Evolutionary conservation across 2,329 filamentous ascomycete species (phyloP).

Genomic region (Botryotinia convoluta): DNA sequence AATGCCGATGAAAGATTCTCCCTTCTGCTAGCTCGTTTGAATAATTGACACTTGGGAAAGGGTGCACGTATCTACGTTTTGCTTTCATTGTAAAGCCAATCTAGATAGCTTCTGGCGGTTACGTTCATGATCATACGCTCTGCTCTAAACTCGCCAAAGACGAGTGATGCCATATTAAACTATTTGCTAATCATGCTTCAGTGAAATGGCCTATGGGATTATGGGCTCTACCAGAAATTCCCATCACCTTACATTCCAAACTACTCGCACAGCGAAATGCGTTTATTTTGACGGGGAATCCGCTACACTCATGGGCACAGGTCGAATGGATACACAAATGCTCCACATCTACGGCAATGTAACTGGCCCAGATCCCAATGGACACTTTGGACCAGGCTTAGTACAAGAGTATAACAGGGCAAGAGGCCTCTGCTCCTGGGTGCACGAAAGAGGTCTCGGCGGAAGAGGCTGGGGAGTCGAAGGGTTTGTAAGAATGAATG

Average conservation of each 20-base stretch:
- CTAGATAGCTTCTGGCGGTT: not conserved
- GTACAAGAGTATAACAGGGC: conserved; percentile 49
- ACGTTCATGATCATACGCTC: not conserved
- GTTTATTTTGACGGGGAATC: conserved; percentile 53
- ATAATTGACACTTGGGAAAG: too few relatives aligned
- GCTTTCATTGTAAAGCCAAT: too few relatives aligned
- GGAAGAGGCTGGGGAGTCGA: conserved; percentile 49
- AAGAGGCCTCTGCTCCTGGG: conserved; percentile 47
- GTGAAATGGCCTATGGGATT: conserved; percentile 53
- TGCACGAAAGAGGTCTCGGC: conserved; percentile 42
- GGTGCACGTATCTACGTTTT: too few relatives aligned
- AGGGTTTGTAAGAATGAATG: conserved; percentile 51
- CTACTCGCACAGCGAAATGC: conserved; percentile 43
- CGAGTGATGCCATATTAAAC: not conserved
- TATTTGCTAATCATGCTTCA: conserved; percentile 24
- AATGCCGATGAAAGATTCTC: not conserved
- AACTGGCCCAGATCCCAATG: conserved; percentile 35
- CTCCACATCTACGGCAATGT: conserved; percentile 49
- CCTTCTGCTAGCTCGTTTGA: not conserved
- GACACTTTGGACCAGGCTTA: conserved; percentile 39
- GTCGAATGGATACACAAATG: conserved; percentile 50
- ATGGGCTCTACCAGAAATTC: conserved; percentile 46
- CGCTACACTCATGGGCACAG: conserved; percentile 47
- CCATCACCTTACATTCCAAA: conserved; percentile 50
- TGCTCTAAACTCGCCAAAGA: not conserved